Evolutionary conservation across 139 green algal genomes (phyloP).

Genomic region (Closterium sp.): DNA sequence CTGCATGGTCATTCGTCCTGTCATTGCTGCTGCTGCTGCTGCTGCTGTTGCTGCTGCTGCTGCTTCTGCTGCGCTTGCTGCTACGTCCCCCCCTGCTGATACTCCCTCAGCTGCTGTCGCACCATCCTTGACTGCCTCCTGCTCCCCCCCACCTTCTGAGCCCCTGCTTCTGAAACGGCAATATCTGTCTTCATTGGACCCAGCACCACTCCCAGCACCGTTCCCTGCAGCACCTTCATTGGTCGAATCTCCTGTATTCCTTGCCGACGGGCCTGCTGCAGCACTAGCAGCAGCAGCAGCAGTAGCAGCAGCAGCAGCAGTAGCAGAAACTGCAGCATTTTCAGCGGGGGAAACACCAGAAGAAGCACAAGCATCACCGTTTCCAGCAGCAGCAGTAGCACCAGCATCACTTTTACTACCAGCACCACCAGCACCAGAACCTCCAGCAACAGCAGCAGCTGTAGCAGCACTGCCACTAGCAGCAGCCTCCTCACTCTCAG

Average conservation of each 20-base stretch:
- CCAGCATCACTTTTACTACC: not conserved
- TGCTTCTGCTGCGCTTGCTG: not conserved
- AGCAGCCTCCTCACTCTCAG: not conserved
- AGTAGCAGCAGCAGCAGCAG: not conserved
- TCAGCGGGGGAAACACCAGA: not conserved
- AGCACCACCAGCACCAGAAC: not conserved
- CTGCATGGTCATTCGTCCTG: not conserved
- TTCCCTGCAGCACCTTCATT: not conserved
- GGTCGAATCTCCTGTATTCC: not conserved
- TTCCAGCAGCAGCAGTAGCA: not conserved
- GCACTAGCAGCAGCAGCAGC: not conserved
- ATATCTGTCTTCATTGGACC: not conserved
- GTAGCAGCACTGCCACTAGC: not conserved
- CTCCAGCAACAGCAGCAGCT: not conserved
- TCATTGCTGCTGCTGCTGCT: too few relatives aligned
- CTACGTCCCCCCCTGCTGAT: not conserved
- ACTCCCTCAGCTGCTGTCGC: not conserved
- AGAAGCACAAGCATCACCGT: not conserved
- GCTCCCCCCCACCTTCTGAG: not conserved
- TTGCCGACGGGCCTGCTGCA: not conserved
- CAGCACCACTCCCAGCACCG: not conserved
- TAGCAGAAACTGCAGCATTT: not conserved
- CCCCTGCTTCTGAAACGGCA: too few relatives aligned
- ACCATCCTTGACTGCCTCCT: not conserved
- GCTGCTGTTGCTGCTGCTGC: not conserved